Evolutionary conservation across 768 basidiomycete species (phyloP).

Genomic region (Tylopilus intermedius): DNA sequence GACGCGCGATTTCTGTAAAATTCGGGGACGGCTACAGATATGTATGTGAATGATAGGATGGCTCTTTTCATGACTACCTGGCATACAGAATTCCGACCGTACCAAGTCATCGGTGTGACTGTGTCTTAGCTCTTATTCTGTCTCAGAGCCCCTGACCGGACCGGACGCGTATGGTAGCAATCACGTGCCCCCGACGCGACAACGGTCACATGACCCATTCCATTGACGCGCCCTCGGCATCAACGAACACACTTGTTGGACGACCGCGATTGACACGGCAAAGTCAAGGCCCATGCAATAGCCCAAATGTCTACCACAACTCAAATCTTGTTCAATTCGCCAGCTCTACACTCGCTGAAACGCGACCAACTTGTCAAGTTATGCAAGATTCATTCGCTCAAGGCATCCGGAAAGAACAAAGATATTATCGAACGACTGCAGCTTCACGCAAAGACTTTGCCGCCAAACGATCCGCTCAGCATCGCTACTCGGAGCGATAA

Average conservation of each 20-base stretch:
- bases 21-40: background rate
- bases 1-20: background rate
- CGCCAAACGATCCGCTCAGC: conserved; percentile 50
- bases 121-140: conserved; percentile 18
- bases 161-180: background rate
- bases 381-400: conserved; percentile 78
- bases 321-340: conserved; percentile 79
- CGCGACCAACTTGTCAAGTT: conserved; percentile 80
- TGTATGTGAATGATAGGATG: background rate
- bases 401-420: conserved; percentile 73
- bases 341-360: conserved; percentile 77
- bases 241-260: conserved; percentile 14
- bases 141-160: background rate
- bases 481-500: conserved; percentile 51
- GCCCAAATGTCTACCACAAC: conserved; percentile 61
- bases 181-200: conserved; percentile 16
- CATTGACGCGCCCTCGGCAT: conserved; percentile 1
- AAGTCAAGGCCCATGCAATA: conserved; percentile 6
- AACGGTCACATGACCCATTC: conserved; percentile 17
- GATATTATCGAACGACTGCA: conserved; percentile 69
- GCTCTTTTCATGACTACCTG: background rate
- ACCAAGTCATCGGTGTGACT: background rate
- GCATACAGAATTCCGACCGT: background rate
- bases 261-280: conserved; percentile 1
- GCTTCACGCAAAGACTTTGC: conserved; percentile 60